Evolutionary conservation across 768 basidiomycete genomes (phyloP).

Genomic region (Mycena latifolia): DNA sequence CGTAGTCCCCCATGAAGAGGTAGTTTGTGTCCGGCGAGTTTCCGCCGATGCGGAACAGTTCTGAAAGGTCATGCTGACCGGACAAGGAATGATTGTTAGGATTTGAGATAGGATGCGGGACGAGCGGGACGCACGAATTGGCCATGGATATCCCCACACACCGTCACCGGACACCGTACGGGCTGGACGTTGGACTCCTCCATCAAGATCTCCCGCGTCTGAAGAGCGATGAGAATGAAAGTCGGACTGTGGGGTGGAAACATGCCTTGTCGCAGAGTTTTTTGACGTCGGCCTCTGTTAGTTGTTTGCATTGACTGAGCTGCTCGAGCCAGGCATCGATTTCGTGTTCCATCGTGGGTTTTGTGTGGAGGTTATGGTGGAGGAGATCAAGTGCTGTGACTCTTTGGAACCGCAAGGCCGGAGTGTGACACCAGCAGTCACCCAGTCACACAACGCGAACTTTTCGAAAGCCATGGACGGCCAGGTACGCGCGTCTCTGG

Average conservation of each 20-base stretch:
- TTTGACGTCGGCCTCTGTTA: slow-evolving; percentile 96
- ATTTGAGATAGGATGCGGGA: slow-evolving; percentile 32
- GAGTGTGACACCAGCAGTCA: too few relatives aligned
- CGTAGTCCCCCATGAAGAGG: slow-evolving; percentile 99
- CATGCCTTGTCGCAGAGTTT: slow-evolving; percentile 98
- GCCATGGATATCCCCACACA: slow-evolving; percentile 99
- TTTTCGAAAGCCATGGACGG: slow-evolving; percentile 28
- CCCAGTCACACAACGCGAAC: slow-evolving; percentile 46
- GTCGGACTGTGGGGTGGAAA: slow-evolving; percentile 33
- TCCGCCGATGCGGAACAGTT: slow-evolving; percentile 98
- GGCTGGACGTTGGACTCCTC: slow-evolving; percentile 99
- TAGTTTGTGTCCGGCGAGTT: slow-evolving; percentile 99
- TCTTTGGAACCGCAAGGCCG: not conserved
- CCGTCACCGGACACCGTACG: slow-evolving; percentile 98
- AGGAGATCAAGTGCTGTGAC: slow-evolving; percentile 49
- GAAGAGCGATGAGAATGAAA: slow-evolving; percentile 37
- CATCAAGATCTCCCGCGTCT: slow-evolving; percentile 99
- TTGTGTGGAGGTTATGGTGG: slow-evolving; percentile 43
- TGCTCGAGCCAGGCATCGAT: slow-evolving; percentile 98
- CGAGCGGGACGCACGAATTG: slow-evolving; percentile 88
- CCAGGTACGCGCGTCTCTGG: slow-evolving; percentile 24
- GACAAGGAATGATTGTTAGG: not conserved
- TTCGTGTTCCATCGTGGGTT: slow-evolving; percentile 72
- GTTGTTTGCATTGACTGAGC: slow-evolving; percentile 96
- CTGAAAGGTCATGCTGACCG: slow-evolving; percentile 95